Base-by-base conservation (phyloP, 345 rosid species). In the sweet orange (Citrus sinensis) region DNA sequence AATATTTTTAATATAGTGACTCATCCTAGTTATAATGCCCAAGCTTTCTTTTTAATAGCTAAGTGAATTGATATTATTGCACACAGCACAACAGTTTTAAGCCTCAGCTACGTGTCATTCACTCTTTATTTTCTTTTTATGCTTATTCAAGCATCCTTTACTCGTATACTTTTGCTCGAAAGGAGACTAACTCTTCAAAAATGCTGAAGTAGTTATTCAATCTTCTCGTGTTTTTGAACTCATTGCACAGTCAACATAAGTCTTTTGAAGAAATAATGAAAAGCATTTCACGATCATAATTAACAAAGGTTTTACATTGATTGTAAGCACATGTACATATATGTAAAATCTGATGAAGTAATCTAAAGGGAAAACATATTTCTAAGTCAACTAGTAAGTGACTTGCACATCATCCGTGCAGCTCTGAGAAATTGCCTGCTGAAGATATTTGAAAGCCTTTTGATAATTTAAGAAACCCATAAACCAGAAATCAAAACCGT, bases 401-500 rank as follows among this genome's bases (percentile, higher is more conserved):
- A 70, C 60, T 27, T 70, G 37, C 16, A 6, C 51, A 40, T 40
- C 20, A 40, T 27, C 73, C 1, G 30, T 54, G 24, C 73, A 16
- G 39, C 19, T 29, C 67, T 79, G 77, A 67, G 87, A 85, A 39
- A 85, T 67, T 27, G 93, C 89, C 30, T 83, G 88, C 77, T 88
- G 89, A 72, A 94, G 89, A 75, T 74, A 74, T 66, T 85, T 87
- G 80, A 88, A 83, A 74, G 97, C 90, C 82, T 89, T 95, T 80
- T 90, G 88, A 74, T 88, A 83, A 76, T 90, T 93, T 40, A 87
- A 69, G 86, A 95, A 93, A 1, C 99, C 98, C 93, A 93, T 91
- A 67, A 93, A 92, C 98, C 98, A 93, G 90, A 95, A 95, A 67
- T 95, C 96, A 61, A 89, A 93, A 76, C 64, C 78, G 75, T 95